Base-by-base conservation (phyloP, 192 early-diverging fungal species). In the Neocallimastix lanati region DNA sequence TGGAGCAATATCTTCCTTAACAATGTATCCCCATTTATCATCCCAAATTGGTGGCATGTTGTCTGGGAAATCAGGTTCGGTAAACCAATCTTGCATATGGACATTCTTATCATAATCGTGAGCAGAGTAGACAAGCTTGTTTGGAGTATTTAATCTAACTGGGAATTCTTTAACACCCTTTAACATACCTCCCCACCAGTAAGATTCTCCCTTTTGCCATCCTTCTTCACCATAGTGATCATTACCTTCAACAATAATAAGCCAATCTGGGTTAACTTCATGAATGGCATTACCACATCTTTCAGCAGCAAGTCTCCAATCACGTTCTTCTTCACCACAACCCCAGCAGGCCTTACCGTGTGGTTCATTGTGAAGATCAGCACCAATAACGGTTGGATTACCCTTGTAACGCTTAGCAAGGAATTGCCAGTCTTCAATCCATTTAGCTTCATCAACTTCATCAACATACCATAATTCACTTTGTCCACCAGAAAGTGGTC, bases 351-450 rank as follows among this genome's bases (percentile, higher is more conserved):
- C 40, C 3, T 14, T 14, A 82, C n/a, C n/a, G n/a, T n/a, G n/a
- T n/a, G n/a, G n/a, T n/a, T n/a, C n/a, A n/a, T n/a, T n/a, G n/a
- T n/a, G n/a, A n/a, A n/a, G n/a, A n/a, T n/a, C n/a, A n/a, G n/a
- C n/a, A n/a, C n/a, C n/a, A n/a, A n/a, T n/a, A n/a, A n/a, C n/a
- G n/a, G n/a, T n/a, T n/a, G n/a, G n/a, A n/a, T n/a, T n/a, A n/a
- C n/a, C n/a, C n/a, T n/a, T n/a, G n/a, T n/a, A n/a, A n/a, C n/a
- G n/a, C n/a, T n/a, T n/a, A n/a, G n/a, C n/a, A n/a, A n/a, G n/a
- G 79, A 82, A 37, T 35, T 77, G 80, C 83, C 83, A 83, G 29
- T 83, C 83, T 27, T n/a, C 28, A 40, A 83, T 83, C 83, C 83
- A 83, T 29, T 83, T n/a, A 11, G 29, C 15, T 38, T 83, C 83